These are phyloP conservation scores for Phytophthora brassicae DNA, from an alignment of 352 stramenopile species.

Conservation along the genomic window DNA sequence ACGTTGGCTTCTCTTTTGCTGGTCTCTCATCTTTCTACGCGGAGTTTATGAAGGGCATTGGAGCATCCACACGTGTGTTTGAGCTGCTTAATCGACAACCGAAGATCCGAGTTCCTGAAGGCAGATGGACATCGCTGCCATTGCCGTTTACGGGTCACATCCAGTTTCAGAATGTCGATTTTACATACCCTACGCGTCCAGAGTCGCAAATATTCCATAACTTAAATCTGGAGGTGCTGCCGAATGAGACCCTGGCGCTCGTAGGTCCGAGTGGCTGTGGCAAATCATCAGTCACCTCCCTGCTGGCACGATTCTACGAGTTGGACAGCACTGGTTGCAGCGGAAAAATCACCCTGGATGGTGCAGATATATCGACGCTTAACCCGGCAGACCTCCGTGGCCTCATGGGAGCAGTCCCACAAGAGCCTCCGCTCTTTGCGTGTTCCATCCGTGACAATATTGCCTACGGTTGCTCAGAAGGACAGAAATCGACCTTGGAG, in stretches of 20 bases:
- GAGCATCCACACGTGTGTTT: conserved; percentile 89
- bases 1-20: conserved; percentile 89
- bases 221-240: conserved; percentile 56
- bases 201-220: conserved; percentile 54
- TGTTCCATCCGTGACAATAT: conserved; percentile 81
- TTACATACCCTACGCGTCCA: conserved; percentile 65
- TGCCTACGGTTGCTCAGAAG: conserved; percentile 60
- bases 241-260: conserved; percentile 74
- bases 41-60: conserved; percentile 89
- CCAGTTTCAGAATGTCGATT: conserved; percentile 84
- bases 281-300: conserved; percentile 72
- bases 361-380: conserved; percentile 53
- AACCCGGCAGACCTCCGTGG: conserved; percentile 53
- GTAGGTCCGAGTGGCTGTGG: conserved; percentile 68
- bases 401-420: conserved; percentile 69
- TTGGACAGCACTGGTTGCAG: conserved; percentile 46
- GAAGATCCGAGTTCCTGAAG: conserved; percentile 46
- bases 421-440: conserved; percentile 75
- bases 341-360: conserved; percentile 62
- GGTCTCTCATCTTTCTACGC: conserved; percentile 92
- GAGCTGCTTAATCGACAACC: conserved; percentile 88
- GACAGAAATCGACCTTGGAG: conserved; percentile 47
- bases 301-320: conserved; percentile 80
- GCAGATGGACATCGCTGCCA: conserved; percentile 35
- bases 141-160: conserved; percentile 53